A percentile compares a stretch with the other conserved stretches of the same genome.
phyloP scores from a whole-genome alignment of 2,329 filamentous ascomycete genomes.

The Aspergillus versicolor region DNA sequence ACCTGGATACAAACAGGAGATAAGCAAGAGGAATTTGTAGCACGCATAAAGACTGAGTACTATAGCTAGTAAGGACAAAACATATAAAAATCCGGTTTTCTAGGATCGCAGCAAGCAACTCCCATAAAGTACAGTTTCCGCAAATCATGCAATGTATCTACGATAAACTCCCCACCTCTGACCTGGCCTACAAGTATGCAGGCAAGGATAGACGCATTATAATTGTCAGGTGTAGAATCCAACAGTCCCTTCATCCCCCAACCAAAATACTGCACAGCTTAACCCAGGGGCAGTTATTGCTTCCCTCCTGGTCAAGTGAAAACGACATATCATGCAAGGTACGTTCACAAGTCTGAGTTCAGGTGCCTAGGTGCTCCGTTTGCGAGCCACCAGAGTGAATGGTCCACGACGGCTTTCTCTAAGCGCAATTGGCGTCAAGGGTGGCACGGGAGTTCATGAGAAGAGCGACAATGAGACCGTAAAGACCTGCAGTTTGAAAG shows the following conservation, averaged over 20 bases:
- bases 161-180: conserved; percentile 11
- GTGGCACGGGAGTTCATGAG: conserved; percentile 96
- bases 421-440: conserved; percentile 58
- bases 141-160: conserved; percentile 26
- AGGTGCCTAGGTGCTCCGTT: conserved; percentile 5
- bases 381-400: conserved; percentile 12
- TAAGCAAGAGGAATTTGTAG: not conserved
- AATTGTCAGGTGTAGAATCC: conserved; percentile 7
- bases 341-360: conserved; percentile 3
- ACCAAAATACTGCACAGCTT: not conserved
- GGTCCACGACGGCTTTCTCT: conserved; percentile 15
- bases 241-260: not conserved
- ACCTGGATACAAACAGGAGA: no score
- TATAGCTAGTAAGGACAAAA: conserved; percentile 6
- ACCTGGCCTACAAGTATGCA: not conserved
- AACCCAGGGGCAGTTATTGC: not conserved
- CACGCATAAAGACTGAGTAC: conserved; percentile 1
- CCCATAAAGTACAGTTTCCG: conserved; percentile 26
- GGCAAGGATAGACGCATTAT: not conserved
- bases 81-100: conserved; percentile 17
- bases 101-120: conserved; percentile 19
- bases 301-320: not conserved
- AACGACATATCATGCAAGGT: conserved; percentile 4
- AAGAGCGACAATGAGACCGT: conserved; percentile 96
- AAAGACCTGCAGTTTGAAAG: conserved; percentile 69